Conservation (phyloP, 306 rosid species). For the Trichosanthes cucumerina region DNA sequence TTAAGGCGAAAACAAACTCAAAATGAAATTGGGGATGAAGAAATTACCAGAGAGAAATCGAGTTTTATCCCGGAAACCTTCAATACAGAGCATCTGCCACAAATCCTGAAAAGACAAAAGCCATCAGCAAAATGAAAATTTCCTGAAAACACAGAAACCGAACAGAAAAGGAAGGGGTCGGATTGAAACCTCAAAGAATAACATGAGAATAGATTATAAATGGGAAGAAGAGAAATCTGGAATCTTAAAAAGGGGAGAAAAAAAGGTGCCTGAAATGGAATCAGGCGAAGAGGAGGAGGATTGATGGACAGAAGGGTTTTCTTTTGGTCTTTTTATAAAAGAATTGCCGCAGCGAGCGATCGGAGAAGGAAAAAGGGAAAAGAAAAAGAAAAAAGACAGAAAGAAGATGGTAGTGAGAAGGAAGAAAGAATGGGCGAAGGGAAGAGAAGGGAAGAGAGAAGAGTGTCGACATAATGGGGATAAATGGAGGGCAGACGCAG, state of each 20-base stretch:
- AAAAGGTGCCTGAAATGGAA: not conserved
- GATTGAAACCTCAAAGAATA: conserved; percentile 40
- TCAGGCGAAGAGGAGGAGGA: not conserved
- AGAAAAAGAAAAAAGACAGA: not conserved
- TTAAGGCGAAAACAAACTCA: too few species aligned
- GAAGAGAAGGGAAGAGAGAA: not conserved
- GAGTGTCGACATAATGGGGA: conserved; percentile 57
- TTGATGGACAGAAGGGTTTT: not conserved
- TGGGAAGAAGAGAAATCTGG: not conserved
- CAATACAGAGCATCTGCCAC: conserved; percentile 36
- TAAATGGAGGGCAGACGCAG: not conserved
- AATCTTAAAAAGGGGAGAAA: not conserved
- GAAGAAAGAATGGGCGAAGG: not conserved
- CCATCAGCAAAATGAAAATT: not conserved
- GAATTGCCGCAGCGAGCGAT: not conserved
- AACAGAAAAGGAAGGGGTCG: not conserved
- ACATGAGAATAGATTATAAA: conserved; percentile 29
- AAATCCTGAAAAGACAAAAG: conserved; percentile 36
- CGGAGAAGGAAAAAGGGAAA: not conserved
- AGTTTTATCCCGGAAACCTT: conserved; percentile 19
- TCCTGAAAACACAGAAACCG: not conserved
- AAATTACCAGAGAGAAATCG: conserved; percentile 39
- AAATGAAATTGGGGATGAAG: not conserved
- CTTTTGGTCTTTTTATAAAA: not conserved
- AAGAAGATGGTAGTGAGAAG: not conserved